Base-by-base conservation (phyloP, 768 basidiomycete genomes). In the Chalciporus chontae region DNA sequence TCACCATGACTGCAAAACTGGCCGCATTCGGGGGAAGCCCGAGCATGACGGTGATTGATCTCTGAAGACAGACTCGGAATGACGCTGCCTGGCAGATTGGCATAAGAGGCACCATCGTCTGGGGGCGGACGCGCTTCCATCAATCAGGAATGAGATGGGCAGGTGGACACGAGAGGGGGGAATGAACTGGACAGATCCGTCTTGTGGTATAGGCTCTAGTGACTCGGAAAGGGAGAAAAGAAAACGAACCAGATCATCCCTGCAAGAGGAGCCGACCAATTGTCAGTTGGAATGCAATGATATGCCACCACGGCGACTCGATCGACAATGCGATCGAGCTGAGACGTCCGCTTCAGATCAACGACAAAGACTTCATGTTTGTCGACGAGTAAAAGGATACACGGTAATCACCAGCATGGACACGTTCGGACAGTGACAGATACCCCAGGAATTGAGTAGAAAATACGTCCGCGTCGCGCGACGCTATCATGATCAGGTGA, bases 231-330 rank as follows among this genome's bases (percentile, higher is more conserved):
- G 44, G 46, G 38, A 45, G 50, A 46, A 40, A 34, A 45, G 31
- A 23, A 6, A 8, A 18, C 26, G 42, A 50, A 44, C 31, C 5
- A 31, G 15, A 21, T 18, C 1, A 24, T 24, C 17, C n/a, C 14
- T 43, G n/a, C 4, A 29, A 50, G 26, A 3, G 9, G 56, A 9
- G 29, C 29, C 10, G 8, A 47, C 49, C 53, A 57, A 52, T 48
- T 27, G 48, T 29, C 42, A 53, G 40, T 51, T 65, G 62, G 63
- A 59, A 63, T 63, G 41, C 57, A 47, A 34, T 21, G 21, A 4
- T 38, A 27, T 17, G 29, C 38, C 43, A 38, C 19, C 37, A 45
- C 18, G 9, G 47, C 18, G 29, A n/a, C n/a, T n/a, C n/a, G n/a
- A 8, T 8, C 27, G 15, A 15, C 18, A 43, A 43, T 50, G 45